Base-by-base conservation (phyloP, 345 rosid species). In the Heritiera littoralis region DNA sequence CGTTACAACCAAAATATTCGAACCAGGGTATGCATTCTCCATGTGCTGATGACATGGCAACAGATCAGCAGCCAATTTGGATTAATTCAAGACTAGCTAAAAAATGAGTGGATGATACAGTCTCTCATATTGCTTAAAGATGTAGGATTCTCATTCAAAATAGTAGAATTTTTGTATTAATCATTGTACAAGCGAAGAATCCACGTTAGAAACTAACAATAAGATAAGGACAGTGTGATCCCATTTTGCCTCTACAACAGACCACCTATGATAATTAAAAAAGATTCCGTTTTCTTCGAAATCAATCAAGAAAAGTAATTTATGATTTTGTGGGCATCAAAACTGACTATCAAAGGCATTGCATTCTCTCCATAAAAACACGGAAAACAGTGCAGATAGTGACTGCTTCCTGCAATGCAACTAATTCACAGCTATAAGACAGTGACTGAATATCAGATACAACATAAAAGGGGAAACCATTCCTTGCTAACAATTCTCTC, bases 1-100 rank as follows among this genome's bases (percentile, higher is more conserved):
- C 43, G 99, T 96, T 66, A 94, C 99, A 2, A 96, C 98, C 77
- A 96, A 88, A 59, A 92, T 90, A 81, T 96, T 94, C 32, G 97
- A 92, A 51, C 95, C 98, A 40, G 97, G 97, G 85, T 88, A 92
- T 30, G 99, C 98, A 85, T 86, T 94, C 86, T 92, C 99, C 98
- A 96, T 91, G 92, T 94, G 97, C 99, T 95, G 92, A 78, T 86
- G 74, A 86, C 78, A 85, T 67, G 54, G 80, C 77, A 85, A 84
- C 84, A 82, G 78, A 82, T 83, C 86, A 85, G 81, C 76, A 83
- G 38, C 78, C 72, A 77, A 77, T 48, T 59, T 77, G 76, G 78
- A 84, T 71, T 28, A 61, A 78, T 40, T 68, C 28, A 30, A 7
- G 28, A 0, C n/a, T 60, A 78, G 60, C 61, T 48, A 58, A 72